Evolutionary conservation across 768 basidiomycete species (phyloP), one percentile per base, ranked within the genome.

Genomic region (Mycena galopus): DNA sequence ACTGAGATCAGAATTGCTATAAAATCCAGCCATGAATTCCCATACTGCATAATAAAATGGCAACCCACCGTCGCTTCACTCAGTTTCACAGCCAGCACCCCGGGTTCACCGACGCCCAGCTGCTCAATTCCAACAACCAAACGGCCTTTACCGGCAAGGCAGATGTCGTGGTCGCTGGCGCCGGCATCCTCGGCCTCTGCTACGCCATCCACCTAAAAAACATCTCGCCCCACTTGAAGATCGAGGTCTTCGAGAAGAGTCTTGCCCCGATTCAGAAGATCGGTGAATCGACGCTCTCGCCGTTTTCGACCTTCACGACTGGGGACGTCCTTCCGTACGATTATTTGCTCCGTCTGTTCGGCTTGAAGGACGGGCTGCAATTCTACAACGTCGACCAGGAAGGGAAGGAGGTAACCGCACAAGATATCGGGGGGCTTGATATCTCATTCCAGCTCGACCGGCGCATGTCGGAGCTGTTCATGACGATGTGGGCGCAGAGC

Each of bases 191-290:
- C 21, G 71, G 74, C 56, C 67, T 75, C 33, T 67, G 65, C 32
- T 75, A 75, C 35, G 65, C 74, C 53, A 68, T 75, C 27, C 74
- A 72, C 29, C 56, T 69, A 8, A 72, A 71, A 25, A 75, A 72
- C 29, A 59, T 65, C 55, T 56, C 65, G 23, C 71, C 74, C 2
- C 57, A 75, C 25, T 29, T 68, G 66, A 72, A 65, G 29, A 75
- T 75, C 50, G 51, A 65, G 19, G 37, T 75, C n/a, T 75, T 68
- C 33, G 71, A 75, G 47, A 75, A 75, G 67, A 67, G 50, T 35
- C 63, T 33, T 23, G 58, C 65, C 21, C 71, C 74, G n/a, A 30
- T 47, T 19, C 67, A 69, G 51, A 75, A 75, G 53, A 72, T 72
- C 47, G 67, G 71, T 5, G 55, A 60, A n/a, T 50, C 58, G 11